Evolutionary conservation across 805 yeast species (phyloP).

Genomic region (Cyberlindnera maritima): DNA sequence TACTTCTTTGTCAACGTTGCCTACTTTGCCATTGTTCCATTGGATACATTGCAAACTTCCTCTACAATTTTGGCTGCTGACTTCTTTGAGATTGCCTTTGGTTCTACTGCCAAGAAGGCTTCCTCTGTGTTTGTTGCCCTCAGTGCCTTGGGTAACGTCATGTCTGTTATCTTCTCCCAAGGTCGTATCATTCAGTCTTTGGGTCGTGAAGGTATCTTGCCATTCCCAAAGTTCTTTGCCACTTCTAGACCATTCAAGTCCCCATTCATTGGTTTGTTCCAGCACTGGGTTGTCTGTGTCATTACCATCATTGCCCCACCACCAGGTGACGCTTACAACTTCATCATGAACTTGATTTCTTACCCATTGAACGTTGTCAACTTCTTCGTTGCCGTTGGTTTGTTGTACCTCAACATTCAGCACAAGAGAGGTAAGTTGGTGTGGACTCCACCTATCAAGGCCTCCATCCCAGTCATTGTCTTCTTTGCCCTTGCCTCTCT

Average conservation of each 20-base stretch:
- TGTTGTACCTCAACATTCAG: conserved; percentile 55
- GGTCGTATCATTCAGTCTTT: conserved; percentile 78
- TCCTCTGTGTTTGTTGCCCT: conserved; percentile 78
- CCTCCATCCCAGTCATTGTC: conserved; percentile 57
- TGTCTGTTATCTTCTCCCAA: conserved; percentile 78
- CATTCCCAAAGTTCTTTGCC: conserved; percentile 70
- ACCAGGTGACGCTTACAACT: conserved; percentile 85
- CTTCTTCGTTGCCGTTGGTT: conserved; percentile 59
- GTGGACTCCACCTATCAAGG: conserved; percentile 74
- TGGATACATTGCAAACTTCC: conserved; percentile 53
- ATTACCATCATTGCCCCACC: conserved; percentile 78
- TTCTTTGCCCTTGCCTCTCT: conserved; percentile 66
- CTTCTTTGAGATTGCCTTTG: conserved; percentile 72
- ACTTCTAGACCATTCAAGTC: conserved; percentile 69
- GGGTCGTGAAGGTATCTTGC: conserved; percentile 79
- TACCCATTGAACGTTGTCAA: conserved; percentile 81
- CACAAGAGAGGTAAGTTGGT: conserved; percentile 44
- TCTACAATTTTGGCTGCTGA: conserved; percentile 74
- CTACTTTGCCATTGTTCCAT: conserved; percentile 78
- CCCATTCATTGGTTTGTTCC: conserved; percentile 69
- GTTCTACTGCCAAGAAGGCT: conserved; percentile 65
- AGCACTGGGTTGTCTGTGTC: conserved; percentile 75
- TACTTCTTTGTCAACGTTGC: conserved; percentile 79
- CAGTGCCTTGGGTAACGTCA: conserved; percentile 77
- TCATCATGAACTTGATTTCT: conserved; percentile 73